Base-by-base conservation (phyloP, 768 basidiomycete species). In the Boletellus emodensis region DNA sequence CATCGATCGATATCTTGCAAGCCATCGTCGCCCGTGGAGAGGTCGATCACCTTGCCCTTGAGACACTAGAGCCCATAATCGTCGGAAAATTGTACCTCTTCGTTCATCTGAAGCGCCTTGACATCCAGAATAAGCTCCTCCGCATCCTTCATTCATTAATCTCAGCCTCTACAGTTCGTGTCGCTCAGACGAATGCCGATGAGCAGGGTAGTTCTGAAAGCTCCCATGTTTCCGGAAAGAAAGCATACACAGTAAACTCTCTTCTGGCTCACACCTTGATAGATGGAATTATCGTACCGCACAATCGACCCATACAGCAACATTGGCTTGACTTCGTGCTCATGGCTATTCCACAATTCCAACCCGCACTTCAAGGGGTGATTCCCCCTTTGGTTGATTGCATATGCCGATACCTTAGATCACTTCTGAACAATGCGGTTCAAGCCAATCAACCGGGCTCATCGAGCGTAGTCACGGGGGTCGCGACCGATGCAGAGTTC, bases 321-420 rank as follows among this genome's bases (percentile, higher is more conserved):
- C 91, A 96, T 59, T 98, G 95, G 95, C 76, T 98, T 24, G 95
- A 98, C 64, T 98, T 99, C 65, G 77, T 97, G 52, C 78, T 95
- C 47, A 90, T 90, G 84, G 90, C 92, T 1, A 72, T 94, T 15
- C 85, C 91, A 4, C 90, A 92, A 58, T 90, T 93, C 62, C 86
- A 87, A 51, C 83, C 84, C 17, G 73, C 80, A 2, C 71, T 90
- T 1, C 81, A 85, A 45, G 72, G 77, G 10, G 76, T 85, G 33
- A 74, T 95, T 20, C 71, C 79, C 3, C 85, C 92, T 2, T 74
- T 98, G 26, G 84, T 80, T 53, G 91, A 91, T 52, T 87, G 89
- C 58, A 64, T 95, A 52, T 87, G 87, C 61, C 74, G 77, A 36
- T 90, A 92, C 54, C 67, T 94, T 22, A 75, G 77, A 14, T 61